Evolutionary conservation across 1,139 yeast species (phyloP).

Genomic region (Candida glucosophila): DNA sequence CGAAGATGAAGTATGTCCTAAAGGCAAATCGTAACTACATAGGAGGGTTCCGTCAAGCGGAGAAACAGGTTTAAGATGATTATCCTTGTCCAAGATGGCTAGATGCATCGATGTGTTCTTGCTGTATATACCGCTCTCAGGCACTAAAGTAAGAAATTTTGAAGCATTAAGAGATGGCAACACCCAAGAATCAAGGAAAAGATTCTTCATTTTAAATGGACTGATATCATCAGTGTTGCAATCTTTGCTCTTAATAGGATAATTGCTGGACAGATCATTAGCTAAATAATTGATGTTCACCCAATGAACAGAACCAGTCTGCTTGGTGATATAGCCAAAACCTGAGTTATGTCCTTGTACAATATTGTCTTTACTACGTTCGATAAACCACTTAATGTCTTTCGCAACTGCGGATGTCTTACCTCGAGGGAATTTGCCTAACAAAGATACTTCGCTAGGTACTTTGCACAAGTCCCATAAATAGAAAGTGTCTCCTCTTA

Average conservation of each 20-base stretch:
- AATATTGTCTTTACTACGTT: no score
- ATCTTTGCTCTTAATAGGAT: constrained; percentile 11
- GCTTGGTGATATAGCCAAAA: constrained; percentile 47
- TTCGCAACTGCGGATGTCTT: constrained; percentile 51
- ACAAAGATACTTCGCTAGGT: constrained; percentile 42
- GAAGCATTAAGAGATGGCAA: constrained; percentile 26
- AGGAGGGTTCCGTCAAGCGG: constrained; percentile 35
- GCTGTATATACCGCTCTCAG: no score
- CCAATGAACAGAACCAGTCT: constrained; percentile 60
- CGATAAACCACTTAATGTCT: constrained; percentile 47
- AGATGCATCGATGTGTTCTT: no score
- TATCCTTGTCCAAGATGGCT: constrained; percentile 27
- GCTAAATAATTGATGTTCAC: constrained; percentile 37
- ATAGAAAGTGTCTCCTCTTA: constrained; percentile 54
- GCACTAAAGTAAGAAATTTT: constrained; percentile 24
- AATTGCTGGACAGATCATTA: constrained; percentile 23
- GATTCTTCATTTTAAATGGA: no score
- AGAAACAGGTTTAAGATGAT: constrained; percentile 33
- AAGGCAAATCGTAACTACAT: constrained; percentile 39
- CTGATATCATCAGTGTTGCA: no score
- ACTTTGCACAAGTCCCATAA: constrained; percentile 57
- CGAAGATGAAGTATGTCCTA: constrained; percentile 1
- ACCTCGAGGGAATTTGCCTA: constrained; percentile 58
- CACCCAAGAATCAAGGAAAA: constrained; percentile 34
- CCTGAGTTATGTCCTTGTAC: constrained; percentile 29